phyloP scores from a whole-genome alignment of 345 rosid species.

The Angophora floribunda region DNA sequence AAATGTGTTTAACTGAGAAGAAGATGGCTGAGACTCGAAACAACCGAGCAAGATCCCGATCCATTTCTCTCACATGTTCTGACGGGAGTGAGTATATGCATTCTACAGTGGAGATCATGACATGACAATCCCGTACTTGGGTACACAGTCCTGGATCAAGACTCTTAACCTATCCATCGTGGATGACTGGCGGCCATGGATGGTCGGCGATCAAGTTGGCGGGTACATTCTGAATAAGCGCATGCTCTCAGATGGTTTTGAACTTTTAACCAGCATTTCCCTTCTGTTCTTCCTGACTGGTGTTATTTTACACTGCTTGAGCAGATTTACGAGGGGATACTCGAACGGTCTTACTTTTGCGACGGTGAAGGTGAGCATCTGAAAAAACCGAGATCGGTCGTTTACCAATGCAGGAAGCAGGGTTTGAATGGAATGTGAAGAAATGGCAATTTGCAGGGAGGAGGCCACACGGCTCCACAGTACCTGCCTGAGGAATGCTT shows the following conservation, averaged over 20 bases:
- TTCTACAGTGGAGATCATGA: constrained; percentile 18
- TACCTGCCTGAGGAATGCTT: constrained; percentile 14
- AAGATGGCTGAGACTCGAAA: neutral
- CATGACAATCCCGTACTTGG: constrained; percentile 1
- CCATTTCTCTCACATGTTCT: neutral
- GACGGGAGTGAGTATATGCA: neutral
- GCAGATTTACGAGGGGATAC: constrained; percentile 3
- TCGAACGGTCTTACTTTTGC: constrained; percentile 9
- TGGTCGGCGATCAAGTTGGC: constrained; percentile 13
- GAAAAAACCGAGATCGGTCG: neutral
- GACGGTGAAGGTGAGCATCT: constrained; percentile 13
- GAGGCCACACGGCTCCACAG: constrained; percentile 17
- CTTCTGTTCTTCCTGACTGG: neutral
- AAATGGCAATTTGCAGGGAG: constrained; percentile 9
- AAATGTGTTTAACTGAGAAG: neutral
- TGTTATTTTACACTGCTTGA: neutral
- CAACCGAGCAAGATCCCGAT: neutral
- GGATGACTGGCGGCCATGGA: constrained; percentile 20
- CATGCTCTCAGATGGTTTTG: neutral
- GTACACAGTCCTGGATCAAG: constrained; percentile 14
- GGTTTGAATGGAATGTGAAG: neutral
- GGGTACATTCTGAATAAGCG: constrained; percentile 1
- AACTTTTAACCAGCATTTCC: neutral
- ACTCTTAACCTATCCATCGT: constrained; percentile 1
- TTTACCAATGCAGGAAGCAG: neutral